Base-by-base conservation (phyloP, 805 yeast species). In the Monosporozyma servazzii region DNA sequence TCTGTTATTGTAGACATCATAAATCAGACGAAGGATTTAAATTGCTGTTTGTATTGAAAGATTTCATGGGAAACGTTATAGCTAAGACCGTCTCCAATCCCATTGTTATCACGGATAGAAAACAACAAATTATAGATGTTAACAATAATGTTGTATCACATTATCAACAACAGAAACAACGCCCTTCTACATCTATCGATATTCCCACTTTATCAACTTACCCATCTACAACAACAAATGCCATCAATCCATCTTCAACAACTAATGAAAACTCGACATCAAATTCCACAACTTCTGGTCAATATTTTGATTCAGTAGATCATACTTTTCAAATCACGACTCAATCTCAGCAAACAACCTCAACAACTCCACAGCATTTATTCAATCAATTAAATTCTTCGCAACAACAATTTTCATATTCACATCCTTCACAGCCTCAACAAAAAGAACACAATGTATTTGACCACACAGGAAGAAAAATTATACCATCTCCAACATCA, bases 1-100 rank as follows among this genome's bases (percentile, higher is more conserved):
- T 91, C 9, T 91, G 99, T 68, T 91, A 93, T 66, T 93, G 98
- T 70, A 80, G 98, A 57, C 99, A 93, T 68, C 99, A 93, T 68
- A 81, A 82, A 57, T 96, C 90, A 55, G 73, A 82, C n/a, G 77
- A 77, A 41, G 99, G 99, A 1, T 91, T 90, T 72, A 81, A 80
- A 61, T 71, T 86, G 40, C 69, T 87, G 45, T 80, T 87, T 55
- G 79, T 85, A 3, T 63, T 91, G 48, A 82, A 80, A 54, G 81
- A 90, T 65, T 63, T 72, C 51, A 63, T 72, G 8, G 85, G 83
- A 21, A 72, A 75, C 23, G 75, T 88, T 4, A 75, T 91, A 17
- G 96, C 90, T 6, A 82, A 82, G 59, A 80, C 80, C 20, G 66
- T 84, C 7, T 80, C 96, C 0, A 71, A 82, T 8, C 81, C 88